Conservation (phyloP, 108 stramenopile species). For the Cylindrotheca fusiformis region DNA sequence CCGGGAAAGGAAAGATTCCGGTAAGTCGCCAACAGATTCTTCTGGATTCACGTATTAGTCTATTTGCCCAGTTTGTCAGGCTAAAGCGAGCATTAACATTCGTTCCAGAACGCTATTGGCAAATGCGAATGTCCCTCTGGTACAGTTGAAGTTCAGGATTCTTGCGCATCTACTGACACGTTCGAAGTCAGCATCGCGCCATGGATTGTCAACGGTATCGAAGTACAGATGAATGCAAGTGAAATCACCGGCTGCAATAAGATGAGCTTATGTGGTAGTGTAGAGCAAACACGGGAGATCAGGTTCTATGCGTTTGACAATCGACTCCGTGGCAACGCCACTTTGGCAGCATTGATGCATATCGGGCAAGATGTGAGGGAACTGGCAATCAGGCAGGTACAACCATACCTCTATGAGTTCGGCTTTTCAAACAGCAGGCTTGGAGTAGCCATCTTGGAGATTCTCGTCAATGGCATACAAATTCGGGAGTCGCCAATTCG, state of each 20-base stretch:
- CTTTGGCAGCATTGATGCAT: not conserved
- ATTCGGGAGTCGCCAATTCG: constrained; percentile 35
- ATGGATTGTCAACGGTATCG: not conserved
- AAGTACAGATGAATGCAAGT: not conserved
- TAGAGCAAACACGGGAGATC: not conserved
- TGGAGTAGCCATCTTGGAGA: constrained; percentile 21
- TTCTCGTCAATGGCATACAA: constrained; percentile 21
- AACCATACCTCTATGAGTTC: constrained; percentile 19
- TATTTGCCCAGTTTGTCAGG: not conserved
- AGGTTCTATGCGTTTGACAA: not conserved
- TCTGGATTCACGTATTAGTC: too few species aligned
- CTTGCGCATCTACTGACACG: not conserved
- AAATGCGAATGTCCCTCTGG: not conserved
- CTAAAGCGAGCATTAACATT: not conserved
- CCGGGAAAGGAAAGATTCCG: not conserved
- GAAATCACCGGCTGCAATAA: not conserved
- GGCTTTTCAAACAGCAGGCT: constrained; percentile 1
- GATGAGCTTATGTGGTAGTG: not conserved
- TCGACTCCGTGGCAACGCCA: not conserved
- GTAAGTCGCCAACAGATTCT: not conserved
- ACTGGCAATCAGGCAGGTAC: not conserved
- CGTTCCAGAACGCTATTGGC: not conserved
- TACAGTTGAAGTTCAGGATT: not conserved
- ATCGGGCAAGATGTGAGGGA: not conserved
- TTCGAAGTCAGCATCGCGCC: not conserved